Conservation (phyloP, 495 filamentous ascomycete species). For the Neurospora sp. region DNA sequence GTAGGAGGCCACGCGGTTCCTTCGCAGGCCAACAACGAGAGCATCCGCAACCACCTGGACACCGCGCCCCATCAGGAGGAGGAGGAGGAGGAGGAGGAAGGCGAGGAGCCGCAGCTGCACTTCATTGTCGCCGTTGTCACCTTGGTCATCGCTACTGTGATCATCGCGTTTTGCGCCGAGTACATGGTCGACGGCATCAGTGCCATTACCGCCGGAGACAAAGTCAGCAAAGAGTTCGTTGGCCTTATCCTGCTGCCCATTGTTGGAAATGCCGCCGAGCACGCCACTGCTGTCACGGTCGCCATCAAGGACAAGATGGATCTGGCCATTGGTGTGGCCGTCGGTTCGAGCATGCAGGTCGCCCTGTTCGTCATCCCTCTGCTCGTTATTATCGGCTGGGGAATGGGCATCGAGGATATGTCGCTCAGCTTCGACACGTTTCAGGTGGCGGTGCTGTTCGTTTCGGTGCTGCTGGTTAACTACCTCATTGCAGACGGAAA, state of each 20-base stretch:
- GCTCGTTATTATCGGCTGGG: slow-evolving; percentile 73
- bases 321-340: slow-evolving; percentile 71
- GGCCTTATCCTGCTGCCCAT: slow-evolving; percentile 82
- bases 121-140: slow-evolving; percentile 60
- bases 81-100: slow-evolving; percentile 42
- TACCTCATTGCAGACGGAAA: slow-evolving; percentile 65
- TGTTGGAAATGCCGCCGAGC: slow-evolving; percentile 81
- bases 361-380: slow-evolving; percentile 70
- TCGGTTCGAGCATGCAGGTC: slow-evolving; percentile 83
- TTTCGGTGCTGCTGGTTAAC: slow-evolving; percentile 69
- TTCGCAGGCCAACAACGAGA: slow-evolving; percentile 22
- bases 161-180: slow-evolving; percentile 84
- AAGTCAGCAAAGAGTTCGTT: slow-evolving; percentile 65
- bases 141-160: slow-evolving; percentile 58
- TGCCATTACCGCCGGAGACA: slow-evolving; percentile 47
- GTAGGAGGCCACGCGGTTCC: slow-evolving; percentile 30
- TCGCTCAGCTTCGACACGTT: slow-evolving; percentile 73
- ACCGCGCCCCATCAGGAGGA: slow-evolving; percentile 7
- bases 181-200: slow-evolving; percentile 79
- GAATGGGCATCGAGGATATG: slow-evolving; percentile 58
- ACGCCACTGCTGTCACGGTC: slow-evolving; percentile 78
- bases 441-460: slow-evolving; percentile 71
- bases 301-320: slow-evolving; percentile 90
- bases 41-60: slow-evolving; percentile 17
- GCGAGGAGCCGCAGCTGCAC: slow-evolving; percentile 62